A percentile compares a stretch with the other conserved stretches of the same genome.
Evolutionary conservation across 352 stramenopile species (phyloP).

Genomic region (Phytophthora foliorum): DNA sequence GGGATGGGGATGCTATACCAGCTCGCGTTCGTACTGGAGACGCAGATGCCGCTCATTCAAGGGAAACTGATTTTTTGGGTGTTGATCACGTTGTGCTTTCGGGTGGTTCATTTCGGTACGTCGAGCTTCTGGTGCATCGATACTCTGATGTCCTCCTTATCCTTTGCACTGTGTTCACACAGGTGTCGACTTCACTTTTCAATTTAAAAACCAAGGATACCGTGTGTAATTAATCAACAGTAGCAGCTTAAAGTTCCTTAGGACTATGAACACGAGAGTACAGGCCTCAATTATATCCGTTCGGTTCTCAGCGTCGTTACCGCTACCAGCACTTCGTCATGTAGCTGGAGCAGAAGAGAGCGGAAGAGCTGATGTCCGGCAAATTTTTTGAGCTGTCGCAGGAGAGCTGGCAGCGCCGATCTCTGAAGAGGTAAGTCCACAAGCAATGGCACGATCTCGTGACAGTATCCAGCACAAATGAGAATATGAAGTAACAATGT

Average conservation of each 20-base stretch:
- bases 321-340: constrained; percentile 20
- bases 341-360: constrained; percentile 17
- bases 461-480: constrained; percentile 26
- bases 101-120: constrained; percentile 23
- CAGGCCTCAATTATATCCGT: too few species aligned
- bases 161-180: neutral
- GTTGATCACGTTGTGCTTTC: constrained; percentile 22
- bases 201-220: constrained; percentile 3
- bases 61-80: constrained; percentile 29
- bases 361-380: neutral
- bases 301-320: too few species aligned
- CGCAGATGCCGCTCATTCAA: constrained; percentile 30
- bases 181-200: constrained; percentile 29
- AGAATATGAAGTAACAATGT: constrained; percentile 14
- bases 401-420: neutral
- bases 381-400: constrained; percentile 29
- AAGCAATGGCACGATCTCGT: constrained; percentile 29
- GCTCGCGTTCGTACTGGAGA: constrained; percentile 48
- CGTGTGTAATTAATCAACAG: neutral
- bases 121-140: neutral
- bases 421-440: constrained; percentile 18
- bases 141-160: neutral
- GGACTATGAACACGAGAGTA: too few species aligned
- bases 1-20: constrained; percentile 35
- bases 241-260: too few species aligned